Evolutionary conservation across 164 flowering plant genomes (phyloP).

Genomic region (Litsea cubeba): DNA sequence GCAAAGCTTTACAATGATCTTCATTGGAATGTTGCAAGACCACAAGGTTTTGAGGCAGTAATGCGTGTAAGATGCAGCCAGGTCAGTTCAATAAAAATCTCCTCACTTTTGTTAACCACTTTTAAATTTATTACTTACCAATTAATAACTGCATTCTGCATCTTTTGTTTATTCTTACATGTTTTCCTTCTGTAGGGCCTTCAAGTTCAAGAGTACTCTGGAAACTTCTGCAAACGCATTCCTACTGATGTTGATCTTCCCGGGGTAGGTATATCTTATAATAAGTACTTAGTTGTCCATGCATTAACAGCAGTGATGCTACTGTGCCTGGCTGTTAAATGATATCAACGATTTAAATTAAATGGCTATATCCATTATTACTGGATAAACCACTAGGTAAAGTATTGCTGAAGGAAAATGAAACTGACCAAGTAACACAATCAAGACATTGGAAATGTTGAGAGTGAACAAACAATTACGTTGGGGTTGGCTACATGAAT

Average conservation of each 20-base stretch:
- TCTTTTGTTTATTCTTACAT: background rate
- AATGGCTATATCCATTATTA: too few relatives aligned
- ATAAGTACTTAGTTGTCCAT: background rate
- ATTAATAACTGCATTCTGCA: background rate
- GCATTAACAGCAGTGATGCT: constrained; percentile 1
- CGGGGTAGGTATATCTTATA: constrained; percentile 49
- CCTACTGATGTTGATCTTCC: constrained; percentile 98
- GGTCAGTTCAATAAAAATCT: constrained; percentile 35
- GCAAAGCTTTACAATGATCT: constrained; percentile 98
- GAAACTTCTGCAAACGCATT: constrained; percentile 93
- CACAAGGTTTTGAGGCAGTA: constrained; percentile 99
- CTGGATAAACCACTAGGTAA: too few relatives aligned
- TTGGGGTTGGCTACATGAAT: too few relatives aligned
- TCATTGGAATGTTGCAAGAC: constrained; percentile 95
- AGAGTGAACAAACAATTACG: too few relatives aligned
- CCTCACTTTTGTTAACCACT: background rate
- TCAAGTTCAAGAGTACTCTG: constrained; percentile 95
- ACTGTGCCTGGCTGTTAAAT: background rate
- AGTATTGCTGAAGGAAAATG: too few relatives aligned
- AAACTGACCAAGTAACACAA: too few relatives aligned
- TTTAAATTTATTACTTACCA: background rate
- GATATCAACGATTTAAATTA: too few relatives aligned
- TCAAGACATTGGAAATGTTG: too few relatives aligned
- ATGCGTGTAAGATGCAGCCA: constrained; percentile 99
- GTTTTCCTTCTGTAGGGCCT: constrained; percentile 48